Evolutionary conservation across 1,139 yeast genomes (phyloP).

Genomic region (Blastobotrys niveus): DNA sequence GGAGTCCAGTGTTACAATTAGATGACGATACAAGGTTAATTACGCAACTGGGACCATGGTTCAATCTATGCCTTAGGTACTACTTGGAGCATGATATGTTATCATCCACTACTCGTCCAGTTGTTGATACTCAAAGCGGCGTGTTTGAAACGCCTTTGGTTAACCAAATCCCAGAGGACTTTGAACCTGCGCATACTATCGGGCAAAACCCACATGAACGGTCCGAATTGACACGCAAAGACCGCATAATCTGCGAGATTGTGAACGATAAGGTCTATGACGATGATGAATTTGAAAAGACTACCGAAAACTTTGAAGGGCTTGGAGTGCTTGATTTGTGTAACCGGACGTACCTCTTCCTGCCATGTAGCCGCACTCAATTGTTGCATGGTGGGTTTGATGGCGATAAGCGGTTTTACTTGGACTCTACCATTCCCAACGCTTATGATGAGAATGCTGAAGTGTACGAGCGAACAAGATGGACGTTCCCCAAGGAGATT

Average conservation of each 20-base stretch:
- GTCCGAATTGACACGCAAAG: constrained; percentile 3
- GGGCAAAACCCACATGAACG: constrained; percentile 8
- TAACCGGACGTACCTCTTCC: neutral
- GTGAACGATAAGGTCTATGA: neutral
- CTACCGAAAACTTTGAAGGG: constrained; percentile 4
- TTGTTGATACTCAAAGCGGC: neutral
- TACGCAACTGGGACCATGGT: constrained; percentile 7
- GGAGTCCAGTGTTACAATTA: neutral
- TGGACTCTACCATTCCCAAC: constrained; percentile 4
- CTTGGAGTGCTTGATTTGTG: constrained; percentile 1
- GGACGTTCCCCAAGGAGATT: constrained; percentile 6
- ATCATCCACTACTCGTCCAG: too few relatives aligned
- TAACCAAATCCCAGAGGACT: constrained; percentile 2
- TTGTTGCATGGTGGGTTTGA: constrained; percentile 3
- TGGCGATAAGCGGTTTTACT: neutral
- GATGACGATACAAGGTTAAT: constrained; percentile 1
- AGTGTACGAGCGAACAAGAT: constrained; percentile 3
- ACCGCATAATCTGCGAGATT: neutral
- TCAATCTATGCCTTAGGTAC: constrained; percentile 3
- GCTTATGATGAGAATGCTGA: neutral
- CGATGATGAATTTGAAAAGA: neutral
- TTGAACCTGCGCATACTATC: neutral
- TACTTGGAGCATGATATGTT: neutral
- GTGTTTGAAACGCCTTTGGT: neutral
- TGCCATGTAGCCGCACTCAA: constrained; percentile 1